Base-by-base conservation (phyloP, 164 flowering plant species). In the Houttuynia cordata region DNA sequence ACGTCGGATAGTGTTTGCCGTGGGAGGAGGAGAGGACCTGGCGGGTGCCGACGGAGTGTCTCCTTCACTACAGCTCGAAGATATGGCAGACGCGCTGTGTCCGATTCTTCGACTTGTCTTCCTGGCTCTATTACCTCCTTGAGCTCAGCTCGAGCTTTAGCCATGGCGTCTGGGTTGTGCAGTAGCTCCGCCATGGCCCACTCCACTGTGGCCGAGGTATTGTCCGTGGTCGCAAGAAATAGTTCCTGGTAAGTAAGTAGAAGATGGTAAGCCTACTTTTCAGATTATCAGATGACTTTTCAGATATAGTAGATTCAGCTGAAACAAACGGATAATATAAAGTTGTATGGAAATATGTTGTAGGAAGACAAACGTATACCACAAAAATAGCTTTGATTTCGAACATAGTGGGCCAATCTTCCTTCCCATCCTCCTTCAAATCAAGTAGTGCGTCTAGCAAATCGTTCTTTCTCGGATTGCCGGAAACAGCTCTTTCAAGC, bases 131-230 rank as follows among this genome's bases (percentile, higher is more conserved):
- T 24, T 5, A 47, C 62, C 53, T 60, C 19, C 20, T 19, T 65
- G n/a, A 70, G 59, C 52, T 73, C 73, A 0, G 10, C 21, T 61
- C 45, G 42, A 8, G 63, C 71, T 21, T 70, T 67, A 14, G 15
- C n/a, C 68, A 73, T 42, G 4, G n/a, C 25, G 0, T 57, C n/a
- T n/a, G 71, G 74, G 23, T 74, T 67, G 17, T 39, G 60, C 15
- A 74, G 53, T 24, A 68, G 10, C 51, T 74, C 74, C 18, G 74
- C 40, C 77, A 74, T 74, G 14, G 69, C 74, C 74, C 76, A 73
- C 30, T 73, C 76, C 21, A 66, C 2, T 45, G 70, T 56, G 63
- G 19, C 63, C 25, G 76, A 64, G 13, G 64, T 70, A 24, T 74
- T 70, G 30, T 74, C 77, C 0, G 53, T 66, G 17, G 59, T 59